phyloP scores from a whole-genome alignment of 441 rosid genomes.

The Corymbia citriodora region DNA sequence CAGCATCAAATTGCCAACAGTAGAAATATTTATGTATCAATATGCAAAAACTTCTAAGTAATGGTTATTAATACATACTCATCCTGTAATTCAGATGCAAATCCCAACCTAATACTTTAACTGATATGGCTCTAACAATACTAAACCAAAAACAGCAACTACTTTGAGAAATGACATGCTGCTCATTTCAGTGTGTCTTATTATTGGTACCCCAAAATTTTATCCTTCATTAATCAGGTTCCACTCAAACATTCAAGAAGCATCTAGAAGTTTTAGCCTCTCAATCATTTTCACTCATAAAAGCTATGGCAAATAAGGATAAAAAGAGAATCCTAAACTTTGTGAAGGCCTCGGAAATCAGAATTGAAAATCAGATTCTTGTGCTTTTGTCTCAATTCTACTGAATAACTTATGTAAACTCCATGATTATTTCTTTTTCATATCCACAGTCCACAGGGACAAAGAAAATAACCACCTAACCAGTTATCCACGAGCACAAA shows the following conservation, averaged over 20 bases:
- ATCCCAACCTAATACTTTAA: fast-evolving
- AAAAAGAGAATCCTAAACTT: neutral
- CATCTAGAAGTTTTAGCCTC: neutral
- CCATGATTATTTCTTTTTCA: neutral
- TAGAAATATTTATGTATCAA: no score
- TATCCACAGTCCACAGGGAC: neutral
- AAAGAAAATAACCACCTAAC: no score
- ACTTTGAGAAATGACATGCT: neutral
- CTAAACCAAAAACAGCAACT: neutral
- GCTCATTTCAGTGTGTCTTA: neutral
- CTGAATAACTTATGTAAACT: neutral
- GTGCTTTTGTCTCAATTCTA: neutral
- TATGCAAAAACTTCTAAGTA: no score
- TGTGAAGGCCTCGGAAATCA: neutral
- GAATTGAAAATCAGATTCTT: no score
- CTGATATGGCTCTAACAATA: neutral
- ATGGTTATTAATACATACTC: neutral
- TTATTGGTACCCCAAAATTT: neutral
- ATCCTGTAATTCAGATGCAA: neutral
- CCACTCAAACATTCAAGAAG: neutral
- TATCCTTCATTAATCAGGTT: neutral
- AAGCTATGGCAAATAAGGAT: neutral
- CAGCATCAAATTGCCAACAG: neutral
- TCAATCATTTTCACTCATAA: neutral
- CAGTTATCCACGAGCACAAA: no score